Evolutionary conservation across 345 rosid species (phyloP), one percentile per base, ranked within the genome.

Genomic region (Carallia brachiata): DNA sequence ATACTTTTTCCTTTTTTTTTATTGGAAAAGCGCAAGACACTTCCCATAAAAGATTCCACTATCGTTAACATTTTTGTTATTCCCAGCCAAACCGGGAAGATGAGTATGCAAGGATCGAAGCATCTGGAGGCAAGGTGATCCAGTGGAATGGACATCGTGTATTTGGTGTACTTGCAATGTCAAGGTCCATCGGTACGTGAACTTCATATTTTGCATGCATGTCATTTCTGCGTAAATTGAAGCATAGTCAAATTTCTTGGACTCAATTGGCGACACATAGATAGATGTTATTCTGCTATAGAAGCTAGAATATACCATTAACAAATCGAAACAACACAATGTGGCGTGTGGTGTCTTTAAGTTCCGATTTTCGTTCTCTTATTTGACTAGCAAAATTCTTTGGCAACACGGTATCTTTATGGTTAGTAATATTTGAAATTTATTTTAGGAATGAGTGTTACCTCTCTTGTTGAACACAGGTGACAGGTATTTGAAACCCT

Each of bases 91-190:
- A 73, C n/a, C 67, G 72, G 60, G 72, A 57, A 36, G 80, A 73
- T 54, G 82, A 76, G 48, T 52, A 64, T n/a, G 76, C 73, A 12
- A 75, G 80, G 52, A 73, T 78, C 32, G 62, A 36, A 23, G 80
- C 80, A 36, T 76, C 80, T 55, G 80, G 80, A 10, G 80, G 76
- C 27, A 73, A 73, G 66, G 68, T 78, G 62, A 34, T 70, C 6
- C 70, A 61, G 47, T 48, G 68, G 59, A 54, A 75, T 55, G 82
- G 82, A 47, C 71, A 66, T 27, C 66, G 78, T 59, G 76, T 75
- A 34, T 69, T 61, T 61, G 82, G 85, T 18, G 71, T 70, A 52
- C 81, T 75, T 55, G 70, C 76, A 27, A 61, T 78, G 72, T 73
- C 82, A 7, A 59, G 78, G 30, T 65, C 69, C 8, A 61, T 74